Conservation (phyloP, 805 yeast genomes). For the Zygoascus flipseniorum region DNA sequence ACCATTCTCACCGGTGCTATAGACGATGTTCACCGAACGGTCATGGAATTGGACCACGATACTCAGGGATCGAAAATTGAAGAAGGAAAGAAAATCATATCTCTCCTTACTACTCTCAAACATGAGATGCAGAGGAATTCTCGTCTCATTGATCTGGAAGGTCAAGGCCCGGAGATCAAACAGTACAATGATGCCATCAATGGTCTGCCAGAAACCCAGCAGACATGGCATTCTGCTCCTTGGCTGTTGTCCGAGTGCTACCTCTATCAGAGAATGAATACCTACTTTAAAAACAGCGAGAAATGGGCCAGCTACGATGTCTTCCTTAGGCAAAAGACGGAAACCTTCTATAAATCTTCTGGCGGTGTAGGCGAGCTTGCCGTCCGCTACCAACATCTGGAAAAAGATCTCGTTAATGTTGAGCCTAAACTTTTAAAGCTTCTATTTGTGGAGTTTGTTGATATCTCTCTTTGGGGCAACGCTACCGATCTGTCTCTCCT, state of each 20-base stretch:
- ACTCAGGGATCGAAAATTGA: conserved; percentile 16
- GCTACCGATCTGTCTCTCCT: conserved; percentile 90
- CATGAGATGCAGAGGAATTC: conserved; percentile 30
- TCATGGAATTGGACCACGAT: conserved; percentile 19
- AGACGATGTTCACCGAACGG: conserved; percentile 44
- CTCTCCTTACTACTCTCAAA: conserved; percentile 37
- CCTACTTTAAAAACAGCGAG: conserved; percentile 24
- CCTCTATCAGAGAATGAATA: conserved; percentile 49
- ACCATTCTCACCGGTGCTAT: conserved; percentile 61
- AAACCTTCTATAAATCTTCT: conserved; percentile 66
- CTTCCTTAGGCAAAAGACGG: conserved; percentile 59
- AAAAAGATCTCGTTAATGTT: conserved; percentile 1
- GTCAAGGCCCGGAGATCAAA: conserved; percentile 16
- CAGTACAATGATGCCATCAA: conserved; percentile 53
- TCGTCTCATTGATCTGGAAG: conserved; percentile 36
- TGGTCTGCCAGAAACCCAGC: conserved; percentile 14
- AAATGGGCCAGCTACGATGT: conserved; percentile 59
- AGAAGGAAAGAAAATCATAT: conserved; percentile 43
- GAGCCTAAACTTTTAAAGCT: conserved; percentile 38
- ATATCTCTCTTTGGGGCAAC: conserved; percentile 94
- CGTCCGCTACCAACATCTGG: conserved; percentile 43
- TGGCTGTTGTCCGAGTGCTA: conserved; percentile 88
- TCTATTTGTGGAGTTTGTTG: conserved; percentile 74
- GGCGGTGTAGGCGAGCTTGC: conserved; percentile 79
- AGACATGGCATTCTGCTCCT: conserved; percentile 75